These are phyloP conservation scores for Globisporangium paroecandrum DNA, from an alignment of 352 stramenopile species.

Conservation along the genomic window DNA sequence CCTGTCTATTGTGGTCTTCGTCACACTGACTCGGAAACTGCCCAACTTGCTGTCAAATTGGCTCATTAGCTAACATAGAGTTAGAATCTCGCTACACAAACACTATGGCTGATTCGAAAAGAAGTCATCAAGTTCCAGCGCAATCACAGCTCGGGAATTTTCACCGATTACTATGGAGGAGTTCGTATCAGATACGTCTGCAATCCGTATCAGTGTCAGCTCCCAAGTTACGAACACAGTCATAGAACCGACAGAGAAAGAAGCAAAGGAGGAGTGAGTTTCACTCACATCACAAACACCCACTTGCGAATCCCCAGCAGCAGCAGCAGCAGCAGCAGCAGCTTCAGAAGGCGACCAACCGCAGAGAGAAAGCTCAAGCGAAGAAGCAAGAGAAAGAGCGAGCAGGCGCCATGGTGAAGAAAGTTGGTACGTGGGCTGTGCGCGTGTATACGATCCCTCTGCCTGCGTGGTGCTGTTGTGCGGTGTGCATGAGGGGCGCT, in stretches of 20 bases:
- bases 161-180: background rate
- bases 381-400: background rate
- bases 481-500: background rate
- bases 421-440: slow-evolving; percentile 36
- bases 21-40: too few species aligned
- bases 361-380: background rate
- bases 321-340: background rate
- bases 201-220: background rate
- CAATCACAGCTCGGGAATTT: background rate
- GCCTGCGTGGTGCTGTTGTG: background rate
- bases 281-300: background rate
- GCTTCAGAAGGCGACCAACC: background rate
- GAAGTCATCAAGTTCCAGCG: background rate
- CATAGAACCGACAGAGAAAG: background rate
- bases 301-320: slow-evolving; percentile 2
- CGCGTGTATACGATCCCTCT: background rate
- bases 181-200: background rate
- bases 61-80: too few species aligned
- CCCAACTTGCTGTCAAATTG: too few species aligned
- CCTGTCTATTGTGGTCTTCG: too few species aligned
- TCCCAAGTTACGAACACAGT: background rate
- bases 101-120: background rate
- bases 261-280: background rate
- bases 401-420: slow-evolving; percentile 43
- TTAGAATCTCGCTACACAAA: too few species aligned